Conservation (phyloP, 2,329 filamentous ascomycete species). For the Phyllosticta citribraziliensis region DNA sequence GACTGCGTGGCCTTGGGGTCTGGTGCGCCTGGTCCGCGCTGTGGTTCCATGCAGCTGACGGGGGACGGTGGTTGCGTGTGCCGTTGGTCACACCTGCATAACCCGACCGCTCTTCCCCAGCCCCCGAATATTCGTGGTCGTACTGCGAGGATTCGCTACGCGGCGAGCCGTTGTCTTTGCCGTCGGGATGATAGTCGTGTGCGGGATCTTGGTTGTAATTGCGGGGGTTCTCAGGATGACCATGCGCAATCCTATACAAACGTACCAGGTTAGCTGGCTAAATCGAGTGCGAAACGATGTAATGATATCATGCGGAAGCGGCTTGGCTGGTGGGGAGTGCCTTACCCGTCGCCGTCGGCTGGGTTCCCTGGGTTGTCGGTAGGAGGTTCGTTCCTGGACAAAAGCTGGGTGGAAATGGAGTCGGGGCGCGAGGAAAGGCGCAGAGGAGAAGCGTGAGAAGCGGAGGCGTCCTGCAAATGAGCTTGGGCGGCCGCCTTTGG, state of each 20-base stretch:
- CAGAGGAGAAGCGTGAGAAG: slow-evolving; percentile 22
- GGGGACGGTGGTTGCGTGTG: slow-evolving; percentile 15
- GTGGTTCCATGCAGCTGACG: slow-evolving; percentile 18
- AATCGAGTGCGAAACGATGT: background rate
- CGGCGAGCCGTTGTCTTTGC: slow-evolving; percentile 14
- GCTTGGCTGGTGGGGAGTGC: slow-evolving; percentile 20
- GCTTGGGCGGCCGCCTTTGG: slow-evolving; percentile 19
- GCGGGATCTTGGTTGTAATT: slow-evolving; percentile 13
- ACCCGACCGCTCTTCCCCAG: slow-evolving; percentile 17
- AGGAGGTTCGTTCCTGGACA: slow-evolving; percentile 1
- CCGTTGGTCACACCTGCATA: slow-evolving; percentile 29
- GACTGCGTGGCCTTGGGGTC: slow-evolving; percentile 15
- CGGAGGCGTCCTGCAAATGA: slow-evolving; percentile 16
- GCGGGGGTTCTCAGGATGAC: background rate
- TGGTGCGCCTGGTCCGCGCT: slow-evolving; percentile 10
- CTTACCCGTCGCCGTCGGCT: slow-evolving; percentile 2
- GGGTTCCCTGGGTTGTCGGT: background rate
- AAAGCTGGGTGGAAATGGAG: slow-evolving; percentile 22
- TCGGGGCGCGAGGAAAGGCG: slow-evolving; percentile 18
- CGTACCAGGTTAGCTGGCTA: background rate
- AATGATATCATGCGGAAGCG: background rate
- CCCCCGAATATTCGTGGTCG: slow-evolving; percentile 9
- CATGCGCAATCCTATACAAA: background rate
- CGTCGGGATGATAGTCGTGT: slow-evolving; percentile 11
- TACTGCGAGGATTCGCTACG: slow-evolving; percentile 6